These are phyloP conservation scores for Hanseniaspora nectarophila DNA, from an alignment of 805 yeast species.

Conservation along the genomic window DNA sequence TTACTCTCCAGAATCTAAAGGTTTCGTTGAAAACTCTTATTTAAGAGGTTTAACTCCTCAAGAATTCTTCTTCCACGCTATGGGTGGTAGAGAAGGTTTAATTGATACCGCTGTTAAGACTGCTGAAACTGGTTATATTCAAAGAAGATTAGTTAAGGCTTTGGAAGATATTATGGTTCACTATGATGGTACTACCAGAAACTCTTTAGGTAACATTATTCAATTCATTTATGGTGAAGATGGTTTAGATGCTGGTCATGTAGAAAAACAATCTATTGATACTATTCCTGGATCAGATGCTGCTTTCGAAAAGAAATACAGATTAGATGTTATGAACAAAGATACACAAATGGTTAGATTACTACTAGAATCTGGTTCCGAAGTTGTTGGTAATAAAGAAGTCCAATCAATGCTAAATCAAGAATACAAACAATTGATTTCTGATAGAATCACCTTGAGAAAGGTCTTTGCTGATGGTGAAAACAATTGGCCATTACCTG, in stretches of 20 bases:
- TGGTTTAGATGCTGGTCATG: slow-evolving; percentile 96
- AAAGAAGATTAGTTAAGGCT: slow-evolving; percentile 94
- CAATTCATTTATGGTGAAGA: slow-evolving; percentile 98
- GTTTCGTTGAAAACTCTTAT: slow-evolving; percentile 94
- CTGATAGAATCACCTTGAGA: slow-evolving; percentile 73
- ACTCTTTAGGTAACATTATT: slow-evolving; percentile 89
- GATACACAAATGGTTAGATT: slow-evolving; percentile 54
- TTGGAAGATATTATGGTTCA: slow-evolving; percentile 95
- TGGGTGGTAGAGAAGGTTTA: slow-evolving; percentile 99
- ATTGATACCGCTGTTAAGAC: slow-evolving; percentile 99
- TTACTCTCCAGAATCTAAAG: slow-evolving; percentile 95
- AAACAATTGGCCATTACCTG: slow-evolving; percentile 94
- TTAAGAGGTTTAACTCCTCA: slow-evolving; percentile 96
- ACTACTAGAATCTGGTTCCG: slow-evolving; percentile 76
- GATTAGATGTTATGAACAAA: slow-evolving; percentile 73
- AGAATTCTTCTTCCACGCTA: slow-evolving; percentile 97
- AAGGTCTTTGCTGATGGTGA: slow-evolving; percentile 87
- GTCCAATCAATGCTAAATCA: slow-evolving; percentile 69
- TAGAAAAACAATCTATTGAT: slow-evolving; percentile 90
- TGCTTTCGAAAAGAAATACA: slow-evolving; percentile 70
- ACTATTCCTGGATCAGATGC: slow-evolving; percentile 87
- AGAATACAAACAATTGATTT: slow-evolving; percentile 66
- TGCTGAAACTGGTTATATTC: slow-evolving; percentile 97
- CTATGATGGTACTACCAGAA: slow-evolving; percentile 96
- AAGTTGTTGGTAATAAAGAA: slow-evolving; percentile 77